A percentile compares a stretch with the other conserved stretches of the same genome.
phyloP scores from a whole-genome alignment of 2,329 filamentous ascomycete genomes.

The Sarocladium strictum region DNA sequence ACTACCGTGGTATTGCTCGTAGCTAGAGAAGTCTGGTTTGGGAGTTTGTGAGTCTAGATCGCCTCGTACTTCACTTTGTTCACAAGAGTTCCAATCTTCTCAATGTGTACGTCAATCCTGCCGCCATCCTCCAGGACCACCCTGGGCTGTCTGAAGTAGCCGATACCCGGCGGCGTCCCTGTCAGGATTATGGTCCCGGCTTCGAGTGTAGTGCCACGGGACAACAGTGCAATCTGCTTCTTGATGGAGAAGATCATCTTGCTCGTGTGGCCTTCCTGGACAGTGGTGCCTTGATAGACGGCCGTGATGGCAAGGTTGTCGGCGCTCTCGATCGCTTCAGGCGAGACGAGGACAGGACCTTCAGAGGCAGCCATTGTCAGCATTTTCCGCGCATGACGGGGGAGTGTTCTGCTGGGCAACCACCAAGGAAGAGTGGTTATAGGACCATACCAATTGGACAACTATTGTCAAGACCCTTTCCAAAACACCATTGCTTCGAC shows the following conservation, averaged over 20 bases:
- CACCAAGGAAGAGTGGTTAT: no score
- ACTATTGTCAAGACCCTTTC: no score
- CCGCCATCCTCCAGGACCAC: conserved; percentile 29
- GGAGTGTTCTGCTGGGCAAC: no score
- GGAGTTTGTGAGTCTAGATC: no score
- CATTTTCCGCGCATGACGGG: no score
- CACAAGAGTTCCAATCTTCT: conserved; percentile 28
- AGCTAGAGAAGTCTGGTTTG: no score
- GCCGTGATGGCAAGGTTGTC: neutral
- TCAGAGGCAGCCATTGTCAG: no score
- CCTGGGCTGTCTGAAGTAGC: conserved; percentile 32
- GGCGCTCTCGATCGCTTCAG: conserved; percentile 23
- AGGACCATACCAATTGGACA: no score
- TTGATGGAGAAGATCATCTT: conserved; percentile 54
- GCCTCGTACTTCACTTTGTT: conserved; percentile 32
- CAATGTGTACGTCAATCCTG: conserved; percentile 31
- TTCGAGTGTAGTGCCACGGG: conserved; percentile 52
- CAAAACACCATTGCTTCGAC: conserved; percentile 36
- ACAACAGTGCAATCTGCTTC: conserved; percentile 50
- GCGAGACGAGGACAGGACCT: conserved; percentile 29
- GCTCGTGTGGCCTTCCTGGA: conserved; percentile 17
- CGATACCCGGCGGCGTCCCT: conserved; percentile 45
- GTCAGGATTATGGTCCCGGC: conserved; percentile 59
- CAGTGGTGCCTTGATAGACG: neutral
- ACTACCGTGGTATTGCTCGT: no score